Evolutionary conservation across 306 rosid genomes (phyloP), one percentile per base, ranked within the genome.

Genomic region (Hippophae tibetana): DNA sequence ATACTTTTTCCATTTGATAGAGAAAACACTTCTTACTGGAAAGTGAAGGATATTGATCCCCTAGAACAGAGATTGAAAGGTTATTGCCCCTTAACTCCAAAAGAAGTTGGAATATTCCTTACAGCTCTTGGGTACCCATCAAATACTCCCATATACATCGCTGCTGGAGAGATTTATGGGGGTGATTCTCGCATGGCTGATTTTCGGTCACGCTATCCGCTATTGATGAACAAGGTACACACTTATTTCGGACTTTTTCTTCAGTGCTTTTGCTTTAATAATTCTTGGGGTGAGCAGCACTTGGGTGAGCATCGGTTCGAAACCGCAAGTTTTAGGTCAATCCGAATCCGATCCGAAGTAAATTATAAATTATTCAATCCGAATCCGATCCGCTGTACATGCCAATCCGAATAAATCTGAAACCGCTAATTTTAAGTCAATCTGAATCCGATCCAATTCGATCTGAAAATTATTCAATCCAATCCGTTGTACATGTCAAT

Each of bases 101-200:
- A 74, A 63, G 96, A 92, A 77, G 99, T 81, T 73, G 96, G 99
- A 54, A 69, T 87, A 67, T 88, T 92, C 77, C 96, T 92, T 38
- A 58, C 68, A 27, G 87, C 96, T 61, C 95, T 92, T 67, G 93
- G 95, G 53, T 92, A 87, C 67, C 96, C 99, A 6, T 58, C 84
- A 46, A 92, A 67, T 57, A 83, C 95, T 65, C 88, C 95, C 47
- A 82, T 92, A 68, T 92, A 92, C 63, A 79, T 92, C 69, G 99
- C 99, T 53, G 81, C 99, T 31, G 99, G 99, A 46, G 85, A 88
- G 69, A 88, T 85, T 67, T 85, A 88, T 77, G 99, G 99, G 64
- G 99, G 99, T 12, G 84, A 83, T 45, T 76, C 78, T 54, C 93
- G 70, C 76, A 88, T 92, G 96, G 80, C 76, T 10, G 77, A 84